phyloP scores from a whole-genome alignment of 1,284 basidiomycete genomes.

The Irpex sp. region DNA sequence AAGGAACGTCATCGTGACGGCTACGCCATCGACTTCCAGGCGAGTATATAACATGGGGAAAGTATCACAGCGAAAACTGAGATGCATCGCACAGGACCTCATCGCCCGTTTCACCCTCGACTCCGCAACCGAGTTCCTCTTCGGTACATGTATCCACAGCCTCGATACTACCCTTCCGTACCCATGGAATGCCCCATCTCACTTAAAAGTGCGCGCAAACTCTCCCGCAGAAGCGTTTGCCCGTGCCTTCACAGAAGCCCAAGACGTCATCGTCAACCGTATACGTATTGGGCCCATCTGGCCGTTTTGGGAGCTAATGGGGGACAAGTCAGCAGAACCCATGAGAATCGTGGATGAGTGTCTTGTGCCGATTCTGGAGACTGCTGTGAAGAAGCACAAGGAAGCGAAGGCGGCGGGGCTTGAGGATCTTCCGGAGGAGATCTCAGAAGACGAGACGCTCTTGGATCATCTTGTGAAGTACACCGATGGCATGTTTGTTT shows the following conservation, averaged over 20 bases:
- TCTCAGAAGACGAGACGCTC: conserved; percentile 38
- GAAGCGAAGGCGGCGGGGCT: conserved; percentile 21
- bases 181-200: conserved; percentile 25
- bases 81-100: conserved; percentile 32
- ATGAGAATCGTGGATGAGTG: conserved; percentile 50
- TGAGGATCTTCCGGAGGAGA: conserved; percentile 18
- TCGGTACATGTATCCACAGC: conserved; percentile 43
- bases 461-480: conserved; percentile 47
- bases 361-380: conserved; percentile 52
- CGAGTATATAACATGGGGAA: not conserved
- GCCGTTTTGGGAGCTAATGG: conserved; percentile 50
- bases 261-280: conserved; percentile 39
- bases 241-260: conserved; percentile 45
- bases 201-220: not conserved
- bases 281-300: conserved; percentile 41
- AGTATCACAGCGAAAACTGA: not conserved
- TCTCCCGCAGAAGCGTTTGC: conserved; percentile 41
- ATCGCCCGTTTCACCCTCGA: conserved; percentile 48
- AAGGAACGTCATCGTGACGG: conserved; percentile 23
- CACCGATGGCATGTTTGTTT: conserved; percentile 30
- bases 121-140: conserved; percentile 49
- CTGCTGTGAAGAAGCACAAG: conserved; percentile 40
- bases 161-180: conserved; percentile 40
- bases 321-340: conserved; percentile 39
- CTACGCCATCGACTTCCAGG: conserved; percentile 33